These are phyloP conservation scores for Sugiyamaella mastotermitis DNA, from an alignment of 805 yeast genomes.

Conservation along the genomic window DNA sequence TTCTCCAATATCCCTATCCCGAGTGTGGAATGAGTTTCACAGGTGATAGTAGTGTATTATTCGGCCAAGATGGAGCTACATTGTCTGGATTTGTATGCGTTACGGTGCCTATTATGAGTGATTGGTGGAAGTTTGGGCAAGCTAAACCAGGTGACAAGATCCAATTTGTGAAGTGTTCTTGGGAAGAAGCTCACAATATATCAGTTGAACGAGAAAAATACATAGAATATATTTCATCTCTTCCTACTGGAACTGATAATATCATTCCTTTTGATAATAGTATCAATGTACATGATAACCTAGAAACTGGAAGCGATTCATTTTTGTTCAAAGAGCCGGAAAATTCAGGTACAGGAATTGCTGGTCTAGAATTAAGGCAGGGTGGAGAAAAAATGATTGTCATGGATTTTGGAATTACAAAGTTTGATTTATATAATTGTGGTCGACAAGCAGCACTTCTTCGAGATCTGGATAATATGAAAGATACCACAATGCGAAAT, in stretches of 20 bases:
- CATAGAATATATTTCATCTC: constrained; percentile 20
- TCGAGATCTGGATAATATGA: constrained; percentile 1
- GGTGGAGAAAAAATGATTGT: constrained; percentile 75
- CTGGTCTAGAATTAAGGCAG: no score
- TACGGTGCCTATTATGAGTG: constrained; percentile 90
- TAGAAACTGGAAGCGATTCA: constrained; percentile 39
- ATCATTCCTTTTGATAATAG: constrained; percentile 43
- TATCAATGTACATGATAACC: constrained; percentile 54
- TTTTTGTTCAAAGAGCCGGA: no score
- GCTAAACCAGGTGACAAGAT: constrained; percentile 88
- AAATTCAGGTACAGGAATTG: no score
- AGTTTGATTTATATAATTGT: constrained; percentile 2
- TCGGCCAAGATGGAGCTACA: constrained; percentile 96
- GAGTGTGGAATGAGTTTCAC: constrained; percentile 95
- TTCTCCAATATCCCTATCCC: constrained; percentile 94
- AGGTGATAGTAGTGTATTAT: constrained; percentile 95
- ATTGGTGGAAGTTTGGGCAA: constrained; percentile 97
- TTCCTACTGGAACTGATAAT: constrained; percentile 12
- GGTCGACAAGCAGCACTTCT: constrained; percentile 5
- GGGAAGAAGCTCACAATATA: constrained; percentile 59
- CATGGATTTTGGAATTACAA: constrained; percentile 4
- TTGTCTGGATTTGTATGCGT: constrained; percentile 96
- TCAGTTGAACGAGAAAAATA: constrained; percentile 51
- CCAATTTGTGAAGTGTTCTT: constrained; percentile 69
- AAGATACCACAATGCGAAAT: background rate